Percentiles rank a stretch among this genome's conserved stretches.
Evolutionary conservation across 2,329 filamentous ascomycete genomes (phyloP).

Genomic region (Xylaria sp.): DNA sequence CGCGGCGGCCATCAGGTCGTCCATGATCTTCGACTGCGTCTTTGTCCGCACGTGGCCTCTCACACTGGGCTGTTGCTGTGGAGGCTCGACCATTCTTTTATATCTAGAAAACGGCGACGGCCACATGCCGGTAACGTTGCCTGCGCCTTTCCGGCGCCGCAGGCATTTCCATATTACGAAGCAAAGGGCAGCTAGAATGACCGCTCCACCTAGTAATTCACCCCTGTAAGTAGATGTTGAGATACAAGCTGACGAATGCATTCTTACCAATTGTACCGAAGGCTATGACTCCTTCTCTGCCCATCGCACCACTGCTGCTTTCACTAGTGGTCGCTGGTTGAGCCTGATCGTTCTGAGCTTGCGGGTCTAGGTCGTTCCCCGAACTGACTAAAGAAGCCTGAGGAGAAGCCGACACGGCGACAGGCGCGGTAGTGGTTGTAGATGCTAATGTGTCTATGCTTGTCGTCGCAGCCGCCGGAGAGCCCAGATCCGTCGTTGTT

Average conservation of each 20-base stretch:
- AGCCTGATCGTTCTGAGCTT: slow-evolving; percentile 5
- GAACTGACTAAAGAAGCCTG: slow-evolving; percentile 1
- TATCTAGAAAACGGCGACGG: slow-evolving; percentile 4
- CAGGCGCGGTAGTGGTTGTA: neutral
- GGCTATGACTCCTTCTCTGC: slow-evolving; percentile 17
- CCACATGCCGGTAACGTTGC: neutral
- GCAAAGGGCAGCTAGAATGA: slow-evolving; percentile 14
- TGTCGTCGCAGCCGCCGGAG: slow-evolving; percentile 2
- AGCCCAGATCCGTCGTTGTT: neutral
- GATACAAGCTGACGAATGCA: neutral
- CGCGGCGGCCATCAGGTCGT: slow-evolving; percentile 25
- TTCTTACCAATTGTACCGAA: slow-evolving; percentile 22
- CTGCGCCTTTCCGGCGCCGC: slow-evolving; percentile 8
- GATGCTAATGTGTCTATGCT: neutral
- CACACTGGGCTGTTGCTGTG: neutral
- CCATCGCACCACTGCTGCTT: neutral
- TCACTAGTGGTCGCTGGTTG: slow-evolving; percentile 10
- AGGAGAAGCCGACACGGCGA: neutral
- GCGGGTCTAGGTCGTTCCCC: neutral
- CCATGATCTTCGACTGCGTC: slow-evolving; percentile 22
- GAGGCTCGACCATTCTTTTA: slow-evolving; percentile 7
- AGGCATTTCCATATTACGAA: slow-evolving; percentile 22
- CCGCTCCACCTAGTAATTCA: slow-evolving; percentile 9
- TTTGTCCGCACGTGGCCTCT: slow-evolving; percentile 2
- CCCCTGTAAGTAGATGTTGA: neutral